These are phyloP conservation scores for Alternaria dauci DNA, from an alignment of 2,329 filamentous ascomycete genomes.

Conservation along the genomic window DNA sequence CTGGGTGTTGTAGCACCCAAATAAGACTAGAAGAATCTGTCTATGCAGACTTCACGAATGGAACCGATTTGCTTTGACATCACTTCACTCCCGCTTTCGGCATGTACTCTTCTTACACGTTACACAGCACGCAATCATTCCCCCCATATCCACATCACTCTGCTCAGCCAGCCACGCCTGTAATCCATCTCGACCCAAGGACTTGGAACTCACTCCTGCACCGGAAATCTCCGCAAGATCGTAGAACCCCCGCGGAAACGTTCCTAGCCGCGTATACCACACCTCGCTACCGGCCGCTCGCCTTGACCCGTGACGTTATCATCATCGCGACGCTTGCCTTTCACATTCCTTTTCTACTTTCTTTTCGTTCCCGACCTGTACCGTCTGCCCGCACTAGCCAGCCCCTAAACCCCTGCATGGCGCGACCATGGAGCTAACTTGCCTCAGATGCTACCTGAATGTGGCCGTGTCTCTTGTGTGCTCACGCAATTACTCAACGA, in stretches of 20 bases:
- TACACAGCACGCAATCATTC: background rate
- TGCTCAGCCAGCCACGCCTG: background rate
- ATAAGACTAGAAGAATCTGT: conserved; percentile 1
- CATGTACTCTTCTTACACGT: background rate
- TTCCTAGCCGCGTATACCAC: background rate
- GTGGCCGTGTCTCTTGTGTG: background rate
- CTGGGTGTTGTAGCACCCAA: background rate
- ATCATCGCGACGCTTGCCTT: background rate
- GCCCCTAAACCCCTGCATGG: conserved; percentile 5
- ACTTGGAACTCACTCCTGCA: background rate
- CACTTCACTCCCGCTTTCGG: background rate
- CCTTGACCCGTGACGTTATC: conserved; percentile 1
- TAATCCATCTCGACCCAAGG: background rate
- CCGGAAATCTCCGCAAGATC: background rate
- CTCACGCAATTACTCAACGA: background rate
- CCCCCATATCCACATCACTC: background rate
- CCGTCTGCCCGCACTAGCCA: background rate
- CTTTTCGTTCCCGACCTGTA: background rate
- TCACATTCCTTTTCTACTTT: background rate
- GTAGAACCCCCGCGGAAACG: background rate
- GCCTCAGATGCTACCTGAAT: background rate
- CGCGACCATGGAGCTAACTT: background rate
- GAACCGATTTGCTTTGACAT: conserved; percentile 1
- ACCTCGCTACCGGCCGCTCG: background rate
- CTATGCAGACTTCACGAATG: conserved; percentile 5